Percentiles rank a stretch among this genome's conserved stretches.
phyloP scores from a whole-genome alignment of 208 protist genomes.

The Trypanosomatidae sp. region DNA sequence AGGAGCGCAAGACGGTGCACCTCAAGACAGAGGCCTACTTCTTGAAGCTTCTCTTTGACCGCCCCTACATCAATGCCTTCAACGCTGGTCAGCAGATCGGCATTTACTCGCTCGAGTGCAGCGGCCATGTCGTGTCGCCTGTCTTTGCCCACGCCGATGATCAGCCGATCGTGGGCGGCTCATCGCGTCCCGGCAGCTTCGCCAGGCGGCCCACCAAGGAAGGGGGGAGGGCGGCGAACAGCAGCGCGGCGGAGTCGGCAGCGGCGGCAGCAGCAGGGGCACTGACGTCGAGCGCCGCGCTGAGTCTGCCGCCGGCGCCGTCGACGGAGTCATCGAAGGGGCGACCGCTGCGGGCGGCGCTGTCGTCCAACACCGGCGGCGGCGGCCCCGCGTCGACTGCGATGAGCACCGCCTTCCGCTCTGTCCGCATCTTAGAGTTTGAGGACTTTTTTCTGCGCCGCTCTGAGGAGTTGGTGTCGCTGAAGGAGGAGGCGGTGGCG shows the following conservation, averaged over 20 bases:
- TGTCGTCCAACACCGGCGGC: neutral
- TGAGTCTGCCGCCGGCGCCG: neutral
- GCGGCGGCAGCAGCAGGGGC: no score
- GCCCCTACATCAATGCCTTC: constrained; percentile 62
- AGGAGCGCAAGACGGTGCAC: constrained; percentile 92
- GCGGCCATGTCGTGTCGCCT: constrained; percentile 32
- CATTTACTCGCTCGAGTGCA: constrained; percentile 85
- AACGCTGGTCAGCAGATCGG: constrained; percentile 81
- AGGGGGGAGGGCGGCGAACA: neutral
- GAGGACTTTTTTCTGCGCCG: constrained; percentile 84
- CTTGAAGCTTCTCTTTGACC: constrained; percentile 82
- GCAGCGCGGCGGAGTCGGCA: no score
- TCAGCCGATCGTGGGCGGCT: neutral
- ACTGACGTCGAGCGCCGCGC: no score
- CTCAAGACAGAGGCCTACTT: constrained; percentile 82
- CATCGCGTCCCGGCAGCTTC: neutral
- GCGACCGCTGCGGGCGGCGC: neutral
- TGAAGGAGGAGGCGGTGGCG: constrained; percentile 74
- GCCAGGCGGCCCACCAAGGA: neutral
- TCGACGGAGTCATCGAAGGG: neutral
- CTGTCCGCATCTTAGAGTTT: constrained; percentile 81
- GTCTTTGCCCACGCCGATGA: constrained; percentile 27
- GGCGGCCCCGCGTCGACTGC: no score
- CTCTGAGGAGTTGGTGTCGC: constrained; percentile 70
- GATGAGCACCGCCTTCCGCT: constrained; percentile 75